These are phyloP conservation scores for Ceratocystis cacaofunesta DNA, from an alignment of 2,329 filamentous ascomycete species.

Conservation along the genomic window DNA sequence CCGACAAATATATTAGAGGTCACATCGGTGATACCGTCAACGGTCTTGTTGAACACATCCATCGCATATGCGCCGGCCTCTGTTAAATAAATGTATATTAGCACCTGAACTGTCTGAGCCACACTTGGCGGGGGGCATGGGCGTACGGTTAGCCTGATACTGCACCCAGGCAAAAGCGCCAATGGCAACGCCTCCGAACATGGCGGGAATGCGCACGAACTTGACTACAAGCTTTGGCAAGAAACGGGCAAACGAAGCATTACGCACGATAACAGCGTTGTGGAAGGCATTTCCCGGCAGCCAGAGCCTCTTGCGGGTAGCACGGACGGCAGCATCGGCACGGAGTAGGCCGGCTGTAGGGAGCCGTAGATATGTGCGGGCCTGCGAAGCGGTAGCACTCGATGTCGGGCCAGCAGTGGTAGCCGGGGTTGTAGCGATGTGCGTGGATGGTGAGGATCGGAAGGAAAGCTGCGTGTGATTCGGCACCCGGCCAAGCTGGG, in stretches of 20 bases:
- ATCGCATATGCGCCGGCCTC: conserved; percentile 35
- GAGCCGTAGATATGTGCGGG: conserved; percentile 35
- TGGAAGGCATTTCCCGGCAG: conserved; percentile 73
- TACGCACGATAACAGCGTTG: conserved; percentile 53
- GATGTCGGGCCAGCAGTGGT: not conserved
- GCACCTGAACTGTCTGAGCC: too few species aligned
- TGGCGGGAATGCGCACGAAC: conserved; percentile 71
- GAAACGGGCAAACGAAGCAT: conserved; percentile 48
- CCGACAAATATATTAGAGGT: conserved; percentile 57
- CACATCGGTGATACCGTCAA: conserved; percentile 52
- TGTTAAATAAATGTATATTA: conserved; percentile 18
- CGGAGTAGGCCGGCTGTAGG: conserved; percentile 55
- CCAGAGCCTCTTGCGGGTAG: conserved; percentile 52
- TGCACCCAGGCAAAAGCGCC: conserved; percentile 84
- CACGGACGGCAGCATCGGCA: conserved; percentile 46
- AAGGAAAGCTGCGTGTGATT: conserved; percentile 7
- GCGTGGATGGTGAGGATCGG: not conserved
- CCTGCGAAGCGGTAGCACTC: not conserved
- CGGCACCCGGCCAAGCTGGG: conserved; percentile 14
- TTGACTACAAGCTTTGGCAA: conserved; percentile 85
- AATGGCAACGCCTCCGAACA: conserved; percentile 79
- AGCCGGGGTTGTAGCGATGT: not conserved
- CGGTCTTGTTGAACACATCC: conserved; percentile 60
- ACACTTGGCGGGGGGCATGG: not conserved
- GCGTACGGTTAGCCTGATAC: conserved; percentile 80